Percentiles rank a stretch among this genome's conserved stretches.
These are phyloP conservation scores for Solanum hybrid DNA, from an alignment of 305 asterid genomes.

Conservation along the genomic window DNA sequence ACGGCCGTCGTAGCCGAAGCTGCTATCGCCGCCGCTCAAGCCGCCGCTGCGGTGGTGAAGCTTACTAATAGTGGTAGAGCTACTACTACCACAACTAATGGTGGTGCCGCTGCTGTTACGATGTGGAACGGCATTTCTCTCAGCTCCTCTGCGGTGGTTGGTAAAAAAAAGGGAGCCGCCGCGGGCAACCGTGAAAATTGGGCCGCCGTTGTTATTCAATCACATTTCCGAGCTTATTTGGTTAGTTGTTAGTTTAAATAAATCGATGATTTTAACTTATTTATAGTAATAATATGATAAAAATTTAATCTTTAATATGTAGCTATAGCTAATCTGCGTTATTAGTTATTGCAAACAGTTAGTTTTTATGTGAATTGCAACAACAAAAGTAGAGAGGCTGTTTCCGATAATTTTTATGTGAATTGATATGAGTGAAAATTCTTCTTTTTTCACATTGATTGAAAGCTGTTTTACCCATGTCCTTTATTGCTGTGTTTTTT, in stretches of 20 bases:
- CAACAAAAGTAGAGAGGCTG: neutral
- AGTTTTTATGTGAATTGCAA: neutral
- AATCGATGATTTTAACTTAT: neutral
- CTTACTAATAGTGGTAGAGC: conserved; percentile 52
- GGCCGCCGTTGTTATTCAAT: conserved; percentile 84
- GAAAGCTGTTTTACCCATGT: neutral
- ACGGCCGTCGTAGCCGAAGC: conserved; percentile 72
- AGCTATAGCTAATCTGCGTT: neutral
- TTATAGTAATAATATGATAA: neutral
- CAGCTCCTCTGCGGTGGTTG: conserved; percentile 1
- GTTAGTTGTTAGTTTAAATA: conserved; percentile 28
- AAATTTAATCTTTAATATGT: neutral
- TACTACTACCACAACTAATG: neutral
- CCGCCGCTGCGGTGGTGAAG: conserved; percentile 68
- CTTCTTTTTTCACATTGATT: neutral
- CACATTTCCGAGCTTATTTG: conserved; percentile 82
- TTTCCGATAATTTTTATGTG: neutral
- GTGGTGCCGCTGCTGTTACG: neutral
- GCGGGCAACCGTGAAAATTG: conserved; percentile 27
- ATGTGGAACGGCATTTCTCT: neutral
- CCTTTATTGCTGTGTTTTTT: neutral
- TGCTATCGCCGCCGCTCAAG: conserved; percentile 81
- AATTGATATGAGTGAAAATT: neutral
- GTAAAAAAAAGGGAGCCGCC: neutral
- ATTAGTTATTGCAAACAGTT: neutral